Percentiles rank a stretch among this genome's conserved stretches.
These are phyloP conservation scores for Pythium phragmiticola DNA, from an alignment of 352 stramenopile genomes.

Conservation along the genomic window DNA sequence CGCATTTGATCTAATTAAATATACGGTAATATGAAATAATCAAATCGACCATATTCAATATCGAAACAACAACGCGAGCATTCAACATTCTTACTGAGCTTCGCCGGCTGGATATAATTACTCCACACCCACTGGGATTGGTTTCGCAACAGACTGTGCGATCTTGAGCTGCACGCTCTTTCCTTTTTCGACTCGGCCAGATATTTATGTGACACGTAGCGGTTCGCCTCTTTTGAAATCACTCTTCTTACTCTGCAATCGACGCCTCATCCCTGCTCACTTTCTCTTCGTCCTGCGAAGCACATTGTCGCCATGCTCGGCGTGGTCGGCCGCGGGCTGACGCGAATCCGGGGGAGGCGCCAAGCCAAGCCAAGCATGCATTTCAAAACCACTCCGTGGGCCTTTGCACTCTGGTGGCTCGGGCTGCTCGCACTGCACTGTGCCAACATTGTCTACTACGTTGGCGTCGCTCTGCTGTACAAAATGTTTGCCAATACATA, in stretches of 20 bases:
- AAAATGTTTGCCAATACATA: constrained; percentile 4
- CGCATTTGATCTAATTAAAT: neutral
- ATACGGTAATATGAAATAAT: neutral
- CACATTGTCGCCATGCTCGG: neutral
- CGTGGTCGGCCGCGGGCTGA: neutral
- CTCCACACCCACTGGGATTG: too few relatives aligned
- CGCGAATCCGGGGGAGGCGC: neutral
- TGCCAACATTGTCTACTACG: constrained; percentile 13
- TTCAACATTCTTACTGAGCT: neutral
- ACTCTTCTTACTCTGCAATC: neutral
- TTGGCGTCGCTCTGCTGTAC: constrained; percentile 16
- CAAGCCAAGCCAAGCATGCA: neutral
- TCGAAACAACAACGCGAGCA: constrained; percentile 3
- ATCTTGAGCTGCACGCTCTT: too few relatives aligned
- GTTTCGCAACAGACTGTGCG: too few relatives aligned
- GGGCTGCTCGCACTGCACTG: constrained; percentile 8
- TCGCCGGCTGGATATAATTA: too few relatives aligned
- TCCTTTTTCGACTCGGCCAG: too few relatives aligned
- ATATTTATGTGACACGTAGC: too few relatives aligned
- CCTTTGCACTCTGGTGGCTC: constrained; percentile 13
- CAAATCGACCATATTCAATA: constrained; percentile 5
- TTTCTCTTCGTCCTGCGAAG: neutral
- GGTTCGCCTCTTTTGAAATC: too few relatives aligned
- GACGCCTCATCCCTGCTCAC: too few relatives aligned
- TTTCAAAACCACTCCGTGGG: constrained; percentile 3